Base-by-base conservation (phyloP, 129 eudicot species). In the Solidago caesia region DNA sequence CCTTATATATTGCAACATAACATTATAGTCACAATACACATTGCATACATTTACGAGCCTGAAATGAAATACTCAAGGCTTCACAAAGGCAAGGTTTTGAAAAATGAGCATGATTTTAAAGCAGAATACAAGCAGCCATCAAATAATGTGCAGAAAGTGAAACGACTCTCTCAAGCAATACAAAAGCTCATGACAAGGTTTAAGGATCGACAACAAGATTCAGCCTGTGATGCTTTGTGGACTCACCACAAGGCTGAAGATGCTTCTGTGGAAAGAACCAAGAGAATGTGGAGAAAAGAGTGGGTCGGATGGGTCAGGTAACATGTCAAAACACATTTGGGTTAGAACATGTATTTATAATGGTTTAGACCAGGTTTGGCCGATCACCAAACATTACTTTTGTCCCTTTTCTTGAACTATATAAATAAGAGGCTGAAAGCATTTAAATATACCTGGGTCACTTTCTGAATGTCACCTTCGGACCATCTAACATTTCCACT, bases 61-160 rank as follows among this genome's bases (percentile, higher is more conserved):
- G 58, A 55, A 56, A 76, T 76, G 80, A 76, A 68, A 68, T 76
- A 76, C 75, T 44, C 4, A 15, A 76, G 59, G 75, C 75, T 76
- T 21, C 80, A 76, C 75, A 57, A 60, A 74, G 8, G 57, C 68
- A 68, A 27, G 64, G 51, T 57, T 14, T 39, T 10, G 16, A 44
- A 71, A 76, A 67, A 67, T 13, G 39, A 76, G n/a, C 27, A 29
- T 6, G 75, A 33, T 29, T 76, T 44, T 51, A 6, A 44, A 8
- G 5, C 25, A 3, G 74, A 62, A 53, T 55, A 43, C 7, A 67
- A 29, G 33, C 67, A n/a, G 21, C 39, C 60, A 45, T 77, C 80
- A 76, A 56, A 21, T 74, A 59, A 76, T 26, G 74, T 44, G 45
- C 69, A 6, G 1, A 68, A 68, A 68, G 66, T 77, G 61, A 77